Percentiles rank a stretch among this genome's conserved stretches.
Conservation (phyloP, 148 eudicot genomes). For the Linanthus parryae region DNA sequence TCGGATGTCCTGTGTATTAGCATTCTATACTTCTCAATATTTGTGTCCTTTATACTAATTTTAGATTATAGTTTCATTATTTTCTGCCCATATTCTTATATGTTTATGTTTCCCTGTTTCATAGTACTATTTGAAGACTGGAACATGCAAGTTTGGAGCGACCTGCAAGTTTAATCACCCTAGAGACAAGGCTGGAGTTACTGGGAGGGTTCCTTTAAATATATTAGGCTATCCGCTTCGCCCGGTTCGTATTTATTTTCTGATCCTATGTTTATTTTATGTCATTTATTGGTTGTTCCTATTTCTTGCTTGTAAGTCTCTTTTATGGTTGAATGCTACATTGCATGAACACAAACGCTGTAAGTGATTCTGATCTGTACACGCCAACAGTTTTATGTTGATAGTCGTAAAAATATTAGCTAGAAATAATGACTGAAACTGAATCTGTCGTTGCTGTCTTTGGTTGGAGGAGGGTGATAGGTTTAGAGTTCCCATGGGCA, state of each 20-base stretch:
- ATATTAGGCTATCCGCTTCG: slow-evolving; percentile 96
- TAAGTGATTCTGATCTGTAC: not conserved
- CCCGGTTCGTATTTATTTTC: slow-evolving; percentile 42
- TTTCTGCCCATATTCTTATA: too few relatives aligned
- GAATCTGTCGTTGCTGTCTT: too few relatives aligned
- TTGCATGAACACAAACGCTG: not conserved
- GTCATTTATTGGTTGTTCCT: too few relatives aligned
- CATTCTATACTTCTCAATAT: too few relatives aligned
- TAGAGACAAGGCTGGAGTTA: slow-evolving; percentile 85
- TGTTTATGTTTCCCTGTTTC: slow-evolving; percentile 4
- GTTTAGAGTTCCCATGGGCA: too few relatives aligned
- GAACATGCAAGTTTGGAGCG: slow-evolving; percentile 91
- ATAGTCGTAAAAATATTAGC: too few relatives aligned
- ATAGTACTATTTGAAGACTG: slow-evolving; percentile 95
- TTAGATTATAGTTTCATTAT: too few relatives aligned
- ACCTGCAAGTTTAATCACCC: slow-evolving; percentile 99
- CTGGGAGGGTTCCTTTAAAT: slow-evolving; percentile 78
- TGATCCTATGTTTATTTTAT: not conserved
- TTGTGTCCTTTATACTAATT: too few relatives aligned
- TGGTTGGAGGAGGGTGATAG: too few relatives aligned
- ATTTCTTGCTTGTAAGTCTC: not conserved
- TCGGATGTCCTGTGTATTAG: too few relatives aligned
- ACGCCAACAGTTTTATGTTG: too few relatives aligned
- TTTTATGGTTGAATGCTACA: not conserved
- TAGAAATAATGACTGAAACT: too few relatives aligned